Evolutionary conservation across 2,329 filamentous ascomycete genomes (phyloP).

Genomic region (Nigrograna mackinnonii): DNA sequence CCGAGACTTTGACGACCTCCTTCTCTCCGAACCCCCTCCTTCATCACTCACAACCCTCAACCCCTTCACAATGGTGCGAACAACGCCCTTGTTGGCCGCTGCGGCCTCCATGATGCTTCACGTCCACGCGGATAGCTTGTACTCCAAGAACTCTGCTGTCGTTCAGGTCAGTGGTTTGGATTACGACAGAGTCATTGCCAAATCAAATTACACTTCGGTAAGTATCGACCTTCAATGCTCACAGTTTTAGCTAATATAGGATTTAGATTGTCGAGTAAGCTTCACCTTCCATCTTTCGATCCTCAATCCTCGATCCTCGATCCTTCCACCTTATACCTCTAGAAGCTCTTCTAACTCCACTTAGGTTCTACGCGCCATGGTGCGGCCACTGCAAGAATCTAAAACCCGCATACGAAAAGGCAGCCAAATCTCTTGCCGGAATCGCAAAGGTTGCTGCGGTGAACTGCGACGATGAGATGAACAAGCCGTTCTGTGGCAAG

Average conservation of each 20-base stretch:
- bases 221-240: slow-evolving; percentile 30
- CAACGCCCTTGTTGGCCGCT: slow-evolving; percentile 50
- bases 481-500: slow-evolving; percentile 82
- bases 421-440: slow-evolving; percentile 84
- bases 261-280: slow-evolving; percentile 46
- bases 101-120: slow-evolving; percentile 69
- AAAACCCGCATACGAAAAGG: slow-evolving; percentile 94
- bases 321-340: too few species aligned
- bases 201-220: slow-evolving; percentile 92
- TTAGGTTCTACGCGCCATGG: slow-evolving; percentile 96
- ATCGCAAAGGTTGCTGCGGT: slow-evolving; percentile 93
- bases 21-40: slow-evolving; percentile 1
- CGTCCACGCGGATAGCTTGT: slow-evolving; percentile 71
- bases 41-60: not conserved
- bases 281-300: too few species aligned
- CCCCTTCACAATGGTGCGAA: slow-evolving; percentile 35
- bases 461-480: slow-evolving; percentile 91
- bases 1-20: slow-evolving; percentile 7
- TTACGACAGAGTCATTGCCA: slow-evolving; percentile 81
- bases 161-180: slow-evolving; percentile 78
- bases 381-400: slow-evolving; percentile 97
- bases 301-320: too few species aligned
- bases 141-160: slow-evolving; percentile 85
- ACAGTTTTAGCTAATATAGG: slow-evolving; percentile 6
- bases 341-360: too few species aligned